Evolutionary conservation across 176 grass and related monocot genomes (phyloP).

Genomic region (Aechmea fasciata): DNA sequence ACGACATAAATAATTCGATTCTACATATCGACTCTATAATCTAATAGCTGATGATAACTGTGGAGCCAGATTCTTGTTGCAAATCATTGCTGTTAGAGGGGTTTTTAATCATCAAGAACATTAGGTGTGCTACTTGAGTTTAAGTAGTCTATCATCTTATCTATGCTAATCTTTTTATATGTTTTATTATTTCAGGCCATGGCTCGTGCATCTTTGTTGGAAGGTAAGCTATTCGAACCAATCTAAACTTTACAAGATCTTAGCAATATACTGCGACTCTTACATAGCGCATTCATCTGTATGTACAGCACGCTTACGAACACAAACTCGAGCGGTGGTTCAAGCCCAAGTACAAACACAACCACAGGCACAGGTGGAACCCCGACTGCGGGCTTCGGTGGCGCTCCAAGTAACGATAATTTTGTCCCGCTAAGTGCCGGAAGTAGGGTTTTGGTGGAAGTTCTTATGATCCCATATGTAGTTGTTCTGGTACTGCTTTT

Average conservation of each 20-base stretch:
- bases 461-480: constrained; percentile 13
- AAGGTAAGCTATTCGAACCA: constrained; percentile 35
- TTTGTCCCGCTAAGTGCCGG: not conserved
- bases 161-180: constrained; percentile 3
- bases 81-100: not conserved
- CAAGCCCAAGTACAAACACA: not conserved
- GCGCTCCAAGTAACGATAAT: constrained; percentile 9
- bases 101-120: not conserved
- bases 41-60: too few species aligned
- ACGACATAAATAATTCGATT: too few species aligned
- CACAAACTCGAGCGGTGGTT: constrained; percentile 8
- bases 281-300: not conserved
- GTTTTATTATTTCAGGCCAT: constrained; percentile 35
- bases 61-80: too few species aligned
- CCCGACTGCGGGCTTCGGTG: not conserved
- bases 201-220: constrained; percentile 65
- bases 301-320: not conserved
- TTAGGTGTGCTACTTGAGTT: not conserved
- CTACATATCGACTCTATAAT: too few species aligned
- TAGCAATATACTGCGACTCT: not conserved
- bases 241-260: not conserved
- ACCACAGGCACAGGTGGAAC: not conserved
- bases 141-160: constrained; percentile 2
- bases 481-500: constrained; percentile 10
- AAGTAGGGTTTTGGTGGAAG: constrained; percentile 9